These are phyloP conservation scores for Saccharomycopsis guyanensis DNA, from an alignment of 805 yeast species.

Conservation along the genomic window DNA sequence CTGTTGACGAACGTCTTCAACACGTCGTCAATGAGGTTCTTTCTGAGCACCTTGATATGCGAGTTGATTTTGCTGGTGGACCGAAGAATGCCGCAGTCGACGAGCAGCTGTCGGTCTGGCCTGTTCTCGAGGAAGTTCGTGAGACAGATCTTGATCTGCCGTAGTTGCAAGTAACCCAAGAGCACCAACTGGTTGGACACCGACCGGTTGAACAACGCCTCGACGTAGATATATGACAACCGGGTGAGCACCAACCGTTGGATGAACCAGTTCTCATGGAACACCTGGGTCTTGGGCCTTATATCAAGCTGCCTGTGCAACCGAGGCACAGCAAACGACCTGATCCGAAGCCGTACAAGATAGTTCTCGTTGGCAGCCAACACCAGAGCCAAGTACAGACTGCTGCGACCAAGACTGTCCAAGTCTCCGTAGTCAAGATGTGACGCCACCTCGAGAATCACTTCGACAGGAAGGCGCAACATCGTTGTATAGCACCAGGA, in stretches of 20 bases:
- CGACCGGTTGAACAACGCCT: neutral
- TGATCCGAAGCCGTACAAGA: neutral
- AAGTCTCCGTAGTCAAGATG: neutral
- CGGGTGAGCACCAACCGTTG: neutral
- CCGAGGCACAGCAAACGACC: neutral
- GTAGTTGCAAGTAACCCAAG: neutral
- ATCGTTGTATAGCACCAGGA: too few species aligned
- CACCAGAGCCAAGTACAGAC: too few species aligned
- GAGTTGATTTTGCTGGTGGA: neutral
- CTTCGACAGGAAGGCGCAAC: neutral
- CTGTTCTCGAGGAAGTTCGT: neutral
- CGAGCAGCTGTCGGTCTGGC: neutral
- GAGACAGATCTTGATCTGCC: neutral
- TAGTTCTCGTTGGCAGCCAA: neutral
- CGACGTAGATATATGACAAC: neutral
- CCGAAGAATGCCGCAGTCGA: neutral
- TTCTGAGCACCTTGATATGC: conserved; percentile 5
- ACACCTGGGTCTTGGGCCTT: neutral
- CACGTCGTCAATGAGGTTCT: conserved; percentile 11
- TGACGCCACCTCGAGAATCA: neutral
- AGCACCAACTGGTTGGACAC: neutral
- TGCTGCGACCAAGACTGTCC: neutral
- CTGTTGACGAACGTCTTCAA: conserved; percentile 11
- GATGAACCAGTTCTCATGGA: neutral
- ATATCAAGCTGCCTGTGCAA: too few species aligned